Base-by-base conservation (phyloP, 257 asterid species). In the Penstemon davidsonii region DNA sequence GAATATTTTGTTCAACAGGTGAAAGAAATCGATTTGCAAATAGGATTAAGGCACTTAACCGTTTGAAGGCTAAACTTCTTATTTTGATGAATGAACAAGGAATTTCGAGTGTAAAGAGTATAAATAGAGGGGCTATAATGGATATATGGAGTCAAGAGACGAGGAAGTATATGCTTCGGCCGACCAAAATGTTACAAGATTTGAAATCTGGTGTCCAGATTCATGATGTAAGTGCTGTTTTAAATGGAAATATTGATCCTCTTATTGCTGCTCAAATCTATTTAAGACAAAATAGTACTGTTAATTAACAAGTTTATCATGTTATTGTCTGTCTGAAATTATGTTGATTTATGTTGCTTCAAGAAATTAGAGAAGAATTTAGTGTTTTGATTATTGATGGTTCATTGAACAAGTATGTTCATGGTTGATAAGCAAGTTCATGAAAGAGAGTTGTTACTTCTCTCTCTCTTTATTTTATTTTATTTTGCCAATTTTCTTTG, bases 1-100 rank as follows among this genome's bases (percentile, higher is more conserved):
- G 44, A 47, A 53, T 25, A 11, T 60, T 59, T 72, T 50, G 6
- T 56, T 70, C 61, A 18, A 25, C 83, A 86, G 96, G 96, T 67
- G 97, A 88, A 80, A 84, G 95, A 80, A 88, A 86, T 70, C 75
- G 66, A 9, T 85, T 91, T 72, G 95, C 95, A 3, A 91, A 91
- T 81, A 86, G 86, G 83, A 77, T 85, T 8, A 90, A 86, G 79
- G 95, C 96, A 39, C 79, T 91, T 6, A 85, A 91, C 73, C 92
- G 95, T 18, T 73, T 91, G 54, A 91, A 88, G 78, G 92, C 96
- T 46, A 91, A 81, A 52, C 92, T 91, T 52, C 87, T 88, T 50
- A 59, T 78, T 3, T 49, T 82, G 13, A 11, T 80, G 85, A 75
- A 64, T 71, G 85, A 78, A 45, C 86, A 82, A 58, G 76, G 86